Evolutionary conservation across 2,329 filamentous ascomycete genomes (phyloP), one percentile per base, ranked within the genome.

Genomic region (Tolypocladium ovalisporum): DNA sequence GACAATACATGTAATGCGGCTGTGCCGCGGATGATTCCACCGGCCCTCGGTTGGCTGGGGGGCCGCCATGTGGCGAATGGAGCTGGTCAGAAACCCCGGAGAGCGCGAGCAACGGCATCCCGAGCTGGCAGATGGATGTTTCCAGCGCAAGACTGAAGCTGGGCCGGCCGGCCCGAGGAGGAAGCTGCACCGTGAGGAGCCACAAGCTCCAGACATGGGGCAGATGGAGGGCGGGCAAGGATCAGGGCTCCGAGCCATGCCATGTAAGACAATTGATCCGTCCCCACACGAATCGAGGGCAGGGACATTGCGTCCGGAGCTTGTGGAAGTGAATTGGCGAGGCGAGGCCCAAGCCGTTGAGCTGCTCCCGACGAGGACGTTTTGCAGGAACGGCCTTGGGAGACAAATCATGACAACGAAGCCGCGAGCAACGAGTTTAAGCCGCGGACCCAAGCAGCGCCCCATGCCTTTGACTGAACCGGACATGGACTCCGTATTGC

Each of bases 41-140:
- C 56, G 29, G n/a, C 29, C 40, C 9, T 9, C 42, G 29, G 35
- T 35, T 52, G 55, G 53, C 55, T 54, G 57, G 40, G 47, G 57
- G 59, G 35, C 47, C 32, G 57, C 56, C 59, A 60, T 54, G 59
- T 58, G 58, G 58, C 59, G 52, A 40, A 59, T 55, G 57, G 54
- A 56, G 24, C 54, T 39, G n/a, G 47, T n/a, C 4, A 17, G 47
- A 34, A 6, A 51, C 47, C 47, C 47, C 4, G 9, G 47, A 51
- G 27, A 51, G 47, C 19, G 17, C 27, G 8, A 34, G 24, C 40
- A 44, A 32, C 15, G 44, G 44, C 44, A 49, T 32, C 8, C 42
- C 7, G 17, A n/a, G 44, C 44, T 32, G 15, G 27, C 37, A 40
- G 17, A 22, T 19, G 39, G 4, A 12, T 37, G 10, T 37, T 37